These are phyloP conservation scores for Tripterygium wilfordii DNA, from an alignment of 177 flowering plant genomes.

Conservation along the genomic window DNA sequence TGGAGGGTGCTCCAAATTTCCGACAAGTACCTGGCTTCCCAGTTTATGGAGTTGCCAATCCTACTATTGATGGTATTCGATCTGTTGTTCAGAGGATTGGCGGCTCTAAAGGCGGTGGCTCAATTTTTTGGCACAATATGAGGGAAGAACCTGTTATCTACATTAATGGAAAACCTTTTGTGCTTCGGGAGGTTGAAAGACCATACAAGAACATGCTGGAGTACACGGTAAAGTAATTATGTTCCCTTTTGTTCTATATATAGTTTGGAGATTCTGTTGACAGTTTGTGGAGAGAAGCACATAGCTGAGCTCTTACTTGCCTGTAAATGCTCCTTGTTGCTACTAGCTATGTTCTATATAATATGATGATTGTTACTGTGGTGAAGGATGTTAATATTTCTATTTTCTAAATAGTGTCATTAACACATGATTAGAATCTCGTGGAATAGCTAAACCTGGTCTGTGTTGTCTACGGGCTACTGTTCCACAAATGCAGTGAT, in stretches of 20 bases:
- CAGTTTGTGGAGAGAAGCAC: background rate
- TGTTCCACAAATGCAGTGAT: too few species aligned
- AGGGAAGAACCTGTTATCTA: constrained; percentile 97
- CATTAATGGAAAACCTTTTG: constrained; percentile 96
- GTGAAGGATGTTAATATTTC: too few species aligned
- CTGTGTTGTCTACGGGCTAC: too few species aligned
- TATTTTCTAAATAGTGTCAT: too few species aligned
- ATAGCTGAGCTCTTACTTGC: too few species aligned
- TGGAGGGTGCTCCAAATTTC: constrained; percentile 98
- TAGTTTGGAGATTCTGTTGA: background rate
- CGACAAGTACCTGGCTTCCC: constrained; percentile 95
- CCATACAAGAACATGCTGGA: constrained; percentile 95
- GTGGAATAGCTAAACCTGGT: too few species aligned
- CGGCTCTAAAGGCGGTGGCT: constrained; percentile 58
- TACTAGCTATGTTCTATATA: too few species aligned
- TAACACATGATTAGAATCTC: too few species aligned
- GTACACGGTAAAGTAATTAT: constrained; percentile 54
- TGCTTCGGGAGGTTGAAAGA: constrained; percentile 97
- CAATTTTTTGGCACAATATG: constrained; percentile 97
- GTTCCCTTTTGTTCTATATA: background rate
- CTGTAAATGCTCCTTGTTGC: too few species aligned
- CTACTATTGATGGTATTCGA: constrained; percentile 86
- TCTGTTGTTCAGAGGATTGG: constrained; percentile 76
- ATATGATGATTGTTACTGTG: too few species aligned
- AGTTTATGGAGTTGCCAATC: constrained; percentile 97